Conservation (phyloP, 306 rosid genomes). For the Gleditsia sinensis region DNA sequence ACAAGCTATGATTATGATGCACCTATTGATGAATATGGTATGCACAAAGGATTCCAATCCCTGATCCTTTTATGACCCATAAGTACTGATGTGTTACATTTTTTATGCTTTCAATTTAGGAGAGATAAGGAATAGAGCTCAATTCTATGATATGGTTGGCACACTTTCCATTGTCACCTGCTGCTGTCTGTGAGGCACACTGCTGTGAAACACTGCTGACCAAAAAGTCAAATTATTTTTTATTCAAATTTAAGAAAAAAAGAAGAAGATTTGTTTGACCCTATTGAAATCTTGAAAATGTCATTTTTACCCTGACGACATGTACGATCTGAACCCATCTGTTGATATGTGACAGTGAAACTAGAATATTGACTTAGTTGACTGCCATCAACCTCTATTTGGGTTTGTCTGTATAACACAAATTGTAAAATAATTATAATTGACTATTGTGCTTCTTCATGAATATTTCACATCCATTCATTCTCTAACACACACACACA, state of each 20-base stretch:
- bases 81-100: background rate
- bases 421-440: background rate
- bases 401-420: background rate
- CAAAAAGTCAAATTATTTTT: background rate
- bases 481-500: background rate
- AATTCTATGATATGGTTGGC: background rate
- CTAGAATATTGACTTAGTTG: slow-evolving; percentile 16
- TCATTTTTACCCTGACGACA: background rate
- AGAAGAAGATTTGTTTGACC: too few species aligned
- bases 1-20: slow-evolving; percentile 99
- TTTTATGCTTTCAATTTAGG: background rate
- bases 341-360: slow-evolving; percentile 8
- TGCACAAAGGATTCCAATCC: slow-evolving; percentile 21
- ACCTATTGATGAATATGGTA: slow-evolving; percentile 97
- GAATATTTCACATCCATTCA: background rate
- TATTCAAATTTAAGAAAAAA: too few species aligned
- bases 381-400: background rate
- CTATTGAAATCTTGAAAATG: too few species aligned
- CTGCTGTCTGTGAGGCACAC: background rate
- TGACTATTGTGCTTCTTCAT: slow-evolving; percentile 7
- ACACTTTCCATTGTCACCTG: slow-evolving; percentile 14
- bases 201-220: slow-evolving; percentile 1
- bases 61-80: background rate
- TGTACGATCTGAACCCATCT: background rate
- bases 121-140: background rate